Evolutionary conservation across 345 rosid genomes (phyloP).

Genomic region (Lagerstroemia speciosa): DNA sequence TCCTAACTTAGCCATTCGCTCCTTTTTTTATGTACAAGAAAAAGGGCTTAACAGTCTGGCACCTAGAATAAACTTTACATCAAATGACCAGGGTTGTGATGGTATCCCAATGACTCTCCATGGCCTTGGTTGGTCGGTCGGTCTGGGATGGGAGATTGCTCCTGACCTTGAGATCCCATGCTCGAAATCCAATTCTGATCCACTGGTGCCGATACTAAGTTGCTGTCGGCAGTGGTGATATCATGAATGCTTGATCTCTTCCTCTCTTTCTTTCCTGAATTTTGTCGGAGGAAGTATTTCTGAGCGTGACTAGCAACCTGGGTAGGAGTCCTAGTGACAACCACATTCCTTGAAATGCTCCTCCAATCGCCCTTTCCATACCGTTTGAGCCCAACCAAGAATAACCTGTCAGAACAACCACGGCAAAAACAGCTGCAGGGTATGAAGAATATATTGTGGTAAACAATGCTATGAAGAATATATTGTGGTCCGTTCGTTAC

Average conservation of each 20-base stretch:
- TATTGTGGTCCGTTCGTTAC: no score
- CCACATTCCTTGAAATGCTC: constrained; percentile 78
- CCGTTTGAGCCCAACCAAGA: constrained; percentile 49
- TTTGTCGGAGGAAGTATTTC: constrained; percentile 72
- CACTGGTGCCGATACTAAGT: constrained; percentile 9
- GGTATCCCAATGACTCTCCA: constrained; percentile 5
- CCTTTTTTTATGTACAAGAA: background rate
- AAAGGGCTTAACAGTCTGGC: background rate
- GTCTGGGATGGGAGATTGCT: constrained; percentile 10
- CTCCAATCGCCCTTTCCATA: constrained; percentile 90
- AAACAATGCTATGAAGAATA: no score
- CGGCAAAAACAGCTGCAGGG: background rate
- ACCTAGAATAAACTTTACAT: constrained; percentile 11
- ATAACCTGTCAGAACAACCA: constrained; percentile 33
- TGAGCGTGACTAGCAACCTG: constrained; percentile 34
- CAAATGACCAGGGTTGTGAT: constrained; percentile 13
- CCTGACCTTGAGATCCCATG: constrained; percentile 7
- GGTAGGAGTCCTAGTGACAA: constrained; percentile 68
- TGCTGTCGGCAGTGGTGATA: constrained; percentile 39
- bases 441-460: no score
- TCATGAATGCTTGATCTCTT: constrained; percentile 82
- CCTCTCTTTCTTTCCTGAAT: constrained; percentile 57
- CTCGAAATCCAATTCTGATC: constrained; percentile 22
- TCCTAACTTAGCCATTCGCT: background rate
- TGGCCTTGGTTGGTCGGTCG: constrained; percentile 5